Evolutionary conservation across 805 yeast species (phyloP).

Genomic region (Kluyveromyces lactis): DNA sequence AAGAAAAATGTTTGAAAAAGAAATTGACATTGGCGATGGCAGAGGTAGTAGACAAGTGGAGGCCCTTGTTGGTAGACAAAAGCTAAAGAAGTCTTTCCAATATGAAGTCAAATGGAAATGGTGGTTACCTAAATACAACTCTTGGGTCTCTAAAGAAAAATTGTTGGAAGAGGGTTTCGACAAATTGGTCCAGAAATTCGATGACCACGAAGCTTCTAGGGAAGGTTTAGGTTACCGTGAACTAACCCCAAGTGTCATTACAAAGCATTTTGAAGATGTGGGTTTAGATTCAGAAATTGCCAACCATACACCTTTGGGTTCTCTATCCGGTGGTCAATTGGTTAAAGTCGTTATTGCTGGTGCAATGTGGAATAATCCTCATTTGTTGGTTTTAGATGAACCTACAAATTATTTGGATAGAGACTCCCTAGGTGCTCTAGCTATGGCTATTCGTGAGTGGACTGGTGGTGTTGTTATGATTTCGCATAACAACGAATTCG

Average conservation of each 20-base stretch:
- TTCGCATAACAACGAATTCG: slow-evolving; percentile 94
- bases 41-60: slow-evolving; percentile 83
- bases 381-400: slow-evolving; percentile 90
- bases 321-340: slow-evolving; percentile 95
- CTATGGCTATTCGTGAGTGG: slow-evolving; percentile 97
- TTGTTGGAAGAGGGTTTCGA: slow-evolving; percentile 78
- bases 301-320: slow-evolving; percentile 95
- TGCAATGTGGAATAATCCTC: slow-evolving; percentile 99
- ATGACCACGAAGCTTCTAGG: slow-evolving; percentile 98
- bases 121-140: slow-evolving; percentile 88
- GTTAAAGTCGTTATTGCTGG: slow-evolving; percentile 98
- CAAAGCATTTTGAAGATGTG: slow-evolving; percentile 95
- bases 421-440: slow-evolving; percentile 95
- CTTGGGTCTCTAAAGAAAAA: slow-evolving; percentile 84
- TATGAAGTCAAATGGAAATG: slow-evolving; percentile 91
- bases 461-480: slow-evolving; percentile 97
- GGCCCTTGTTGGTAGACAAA: slow-evolving; percentile 96
- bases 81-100: slow-evolving; percentile 91
- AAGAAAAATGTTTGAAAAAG: slow-evolving; percentile 65
- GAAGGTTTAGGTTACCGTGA: slow-evolving; percentile 99
- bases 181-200: slow-evolving; percentile 90
- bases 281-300: slow-evolving; percentile 98
- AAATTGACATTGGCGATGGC: slow-evolving; percentile 77
- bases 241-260: slow-evolving; percentile 79
- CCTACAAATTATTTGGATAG: slow-evolving; percentile 98